Conservation (phyloP, 176 grass and related monocot genomes). For the Oropetium thomaeum region DNA sequence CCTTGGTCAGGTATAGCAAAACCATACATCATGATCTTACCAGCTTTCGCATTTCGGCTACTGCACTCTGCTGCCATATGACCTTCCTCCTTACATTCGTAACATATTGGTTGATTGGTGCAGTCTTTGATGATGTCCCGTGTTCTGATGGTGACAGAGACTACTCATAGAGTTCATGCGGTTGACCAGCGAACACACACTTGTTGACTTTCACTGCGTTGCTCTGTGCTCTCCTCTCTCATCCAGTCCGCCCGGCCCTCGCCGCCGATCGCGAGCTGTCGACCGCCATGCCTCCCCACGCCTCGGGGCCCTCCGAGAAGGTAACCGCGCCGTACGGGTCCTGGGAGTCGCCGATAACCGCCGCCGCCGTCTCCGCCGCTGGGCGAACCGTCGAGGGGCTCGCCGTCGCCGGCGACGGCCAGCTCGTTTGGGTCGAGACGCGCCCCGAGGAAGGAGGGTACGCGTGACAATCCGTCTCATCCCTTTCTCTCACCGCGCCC, state of each 20-base stretch:
- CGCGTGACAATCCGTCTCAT: neutral
- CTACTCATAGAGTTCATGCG: no score
- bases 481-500: neutral
- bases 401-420: conserved; percentile 64
- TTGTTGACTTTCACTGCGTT: neutral
- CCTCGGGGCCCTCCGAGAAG: conserved; percentile 15
- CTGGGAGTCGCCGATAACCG: conserved; percentile 89
- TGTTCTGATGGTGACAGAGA: no score
- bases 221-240: neutral
- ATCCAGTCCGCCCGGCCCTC: neutral
- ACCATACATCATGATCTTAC: no score
- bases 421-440: conserved; percentile 77
- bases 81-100: no score
- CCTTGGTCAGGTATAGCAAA: no score
- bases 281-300: conserved; percentile 19
- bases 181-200: neutral
- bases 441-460: conserved; percentile 86
- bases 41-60: no score
- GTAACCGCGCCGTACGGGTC: conserved; percentile 64
- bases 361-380: conserved; percentile 62
- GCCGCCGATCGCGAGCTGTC: conserved; percentile 25
- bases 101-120: no score
- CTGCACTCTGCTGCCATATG: no score
- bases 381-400: conserved; percentile 63
- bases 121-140: no score